Evolutionary conservation across 345 rosid genomes (phyloP).

Genomic region (Triadica sebifera): DNA sequence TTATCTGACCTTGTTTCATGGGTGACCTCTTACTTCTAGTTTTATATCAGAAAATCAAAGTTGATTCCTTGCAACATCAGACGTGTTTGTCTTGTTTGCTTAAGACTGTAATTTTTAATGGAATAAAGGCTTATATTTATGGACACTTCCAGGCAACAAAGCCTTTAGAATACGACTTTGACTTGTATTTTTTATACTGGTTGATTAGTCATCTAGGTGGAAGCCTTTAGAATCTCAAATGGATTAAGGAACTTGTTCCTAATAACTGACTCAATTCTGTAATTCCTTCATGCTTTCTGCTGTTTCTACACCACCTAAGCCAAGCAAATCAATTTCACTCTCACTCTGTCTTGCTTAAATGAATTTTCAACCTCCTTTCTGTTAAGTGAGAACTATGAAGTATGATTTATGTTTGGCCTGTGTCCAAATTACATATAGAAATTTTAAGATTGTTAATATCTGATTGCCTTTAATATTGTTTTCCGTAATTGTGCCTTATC

Average conservation of each 20-base stretch:
- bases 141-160: background rate
- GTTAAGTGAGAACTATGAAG: background rate
- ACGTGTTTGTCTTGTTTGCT: background rate
- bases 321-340: too few species aligned
- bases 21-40: conserved; percentile 1
- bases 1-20: background rate
- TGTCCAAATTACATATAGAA: background rate
- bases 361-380: background rate
- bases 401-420: background rate
- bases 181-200: background rate
- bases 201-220: background rate
- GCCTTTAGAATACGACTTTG: background rate
- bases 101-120: background rate
- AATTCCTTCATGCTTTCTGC: background rate
- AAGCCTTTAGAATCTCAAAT: background rate
- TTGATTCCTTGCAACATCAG: background rate
- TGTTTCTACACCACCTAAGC: background rate
- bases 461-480: background rate
- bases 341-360: background rate
- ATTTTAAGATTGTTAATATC: background rate
- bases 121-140: background rate
- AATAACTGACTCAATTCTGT: background rate
- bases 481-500: background rate
- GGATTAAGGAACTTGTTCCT: background rate
- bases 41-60: background rate